Conservation (phyloP, 1,284 basidiomycete species). For the Ceratobasidium papillatum region DNA sequence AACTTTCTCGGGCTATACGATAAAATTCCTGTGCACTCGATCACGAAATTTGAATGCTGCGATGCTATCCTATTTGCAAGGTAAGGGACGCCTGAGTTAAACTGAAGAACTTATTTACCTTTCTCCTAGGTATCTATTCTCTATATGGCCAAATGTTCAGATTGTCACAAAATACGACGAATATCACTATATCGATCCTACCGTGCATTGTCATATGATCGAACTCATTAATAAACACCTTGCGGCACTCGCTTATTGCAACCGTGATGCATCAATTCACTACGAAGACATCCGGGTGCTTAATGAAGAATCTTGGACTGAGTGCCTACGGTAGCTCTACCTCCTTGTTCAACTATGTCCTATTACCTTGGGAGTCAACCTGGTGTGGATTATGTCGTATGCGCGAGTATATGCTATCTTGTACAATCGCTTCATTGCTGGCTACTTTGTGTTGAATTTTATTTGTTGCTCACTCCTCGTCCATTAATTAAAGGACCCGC, state of each 20-base stretch:
- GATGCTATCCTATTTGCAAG: not conserved
- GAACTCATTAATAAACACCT: not conserved
- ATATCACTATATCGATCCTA: not conserved
- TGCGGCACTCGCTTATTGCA: not conserved
- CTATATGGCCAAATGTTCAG: not conserved
- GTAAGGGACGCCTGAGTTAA: not conserved
- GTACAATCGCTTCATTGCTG: no score
- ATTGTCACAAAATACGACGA: not conserved
- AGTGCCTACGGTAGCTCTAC: no score
- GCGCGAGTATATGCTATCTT: no score
- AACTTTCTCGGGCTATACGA: not conserved
- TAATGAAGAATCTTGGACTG: not conserved
- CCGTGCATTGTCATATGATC: not conserved
- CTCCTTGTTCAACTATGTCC: no score
- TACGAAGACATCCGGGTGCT: not conserved
- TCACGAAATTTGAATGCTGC: not conserved
- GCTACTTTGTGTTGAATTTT: no score
- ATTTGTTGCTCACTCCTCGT: no score
- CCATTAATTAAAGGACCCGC: no score
- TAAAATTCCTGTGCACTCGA: no score
- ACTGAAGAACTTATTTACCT: not conserved
- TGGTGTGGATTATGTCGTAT: not conserved
- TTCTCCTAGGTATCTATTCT: not conserved
- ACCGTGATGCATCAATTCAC: not conserved
- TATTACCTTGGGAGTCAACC: no score